These are phyloP conservation scores for Eutrema salsugineum DNA, from an alignment of 441 rosid genomes.

Conservation along the genomic window DNA sequence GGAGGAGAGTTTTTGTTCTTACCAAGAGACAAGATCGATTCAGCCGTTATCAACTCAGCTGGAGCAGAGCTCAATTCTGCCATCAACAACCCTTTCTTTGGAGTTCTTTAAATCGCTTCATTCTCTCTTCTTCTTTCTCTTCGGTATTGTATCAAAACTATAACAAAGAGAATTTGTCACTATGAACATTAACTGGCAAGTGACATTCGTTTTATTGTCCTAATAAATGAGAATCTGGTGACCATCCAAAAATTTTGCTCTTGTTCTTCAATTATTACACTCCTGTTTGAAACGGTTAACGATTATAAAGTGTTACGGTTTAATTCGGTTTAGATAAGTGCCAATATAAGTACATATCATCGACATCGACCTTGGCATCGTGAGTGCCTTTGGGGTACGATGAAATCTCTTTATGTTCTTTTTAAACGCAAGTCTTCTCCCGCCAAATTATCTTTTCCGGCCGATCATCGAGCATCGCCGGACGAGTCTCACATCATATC, in stretches of 20 bases:
- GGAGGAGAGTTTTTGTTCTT: constrained; percentile 79
- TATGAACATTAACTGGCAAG: not conserved
- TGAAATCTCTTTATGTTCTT: constrained; percentile 33
- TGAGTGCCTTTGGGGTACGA: not conserved
- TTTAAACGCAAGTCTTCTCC: constrained; percentile 33
- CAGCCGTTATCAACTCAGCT: constrained; percentile 71
- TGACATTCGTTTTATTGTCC: not conserved
- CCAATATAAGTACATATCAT: not conserved
- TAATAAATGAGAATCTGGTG: constrained; percentile 2
- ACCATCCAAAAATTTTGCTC: too few species aligned
- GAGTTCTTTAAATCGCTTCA: constrained; percentile 53
- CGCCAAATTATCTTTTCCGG: constrained; percentile 30
- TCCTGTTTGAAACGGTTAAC: not conserved
- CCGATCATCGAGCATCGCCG: constrained; percentile 11
- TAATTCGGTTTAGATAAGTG: not conserved
- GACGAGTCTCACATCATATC: constrained; percentile 41
- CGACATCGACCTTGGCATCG: not conserved
- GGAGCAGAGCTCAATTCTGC: constrained; percentile 95
- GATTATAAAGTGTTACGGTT: not conserved
- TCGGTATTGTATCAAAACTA: not conserved
- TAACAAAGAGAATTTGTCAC: not conserved
- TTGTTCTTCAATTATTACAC: too few species aligned
- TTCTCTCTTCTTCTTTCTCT: not conserved
- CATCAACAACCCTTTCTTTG: constrained; percentile 89
- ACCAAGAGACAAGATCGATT: constrained; percentile 72